These are phyloP conservation scores for Herpetomonas samuelpessoai DNA, from an alignment of 208 protist species.

Conservation along the genomic window DNA sequence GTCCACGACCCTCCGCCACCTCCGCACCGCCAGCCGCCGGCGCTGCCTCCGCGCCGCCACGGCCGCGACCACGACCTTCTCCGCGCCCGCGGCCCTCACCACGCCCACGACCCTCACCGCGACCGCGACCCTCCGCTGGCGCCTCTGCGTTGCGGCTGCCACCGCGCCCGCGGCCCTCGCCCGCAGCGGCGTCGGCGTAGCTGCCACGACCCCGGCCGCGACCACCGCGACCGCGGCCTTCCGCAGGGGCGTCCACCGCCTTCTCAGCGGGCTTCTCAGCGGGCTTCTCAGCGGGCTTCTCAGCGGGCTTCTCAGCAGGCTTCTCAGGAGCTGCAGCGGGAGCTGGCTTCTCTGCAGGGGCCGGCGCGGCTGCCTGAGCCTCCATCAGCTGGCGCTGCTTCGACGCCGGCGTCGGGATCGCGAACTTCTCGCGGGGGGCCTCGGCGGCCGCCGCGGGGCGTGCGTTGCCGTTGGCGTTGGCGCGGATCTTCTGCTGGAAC, in stretches of 20 bases:
- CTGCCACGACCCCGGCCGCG: slow-evolving; percentile 11
- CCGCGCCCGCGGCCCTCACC: slow-evolving; percentile 16
- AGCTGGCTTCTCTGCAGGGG: slow-evolving; percentile 9
- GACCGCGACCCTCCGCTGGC: slow-evolving; percentile 17
- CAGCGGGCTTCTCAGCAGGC: not conserved
- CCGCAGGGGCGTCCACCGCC: not conserved
- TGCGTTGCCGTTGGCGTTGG: slow-evolving; percentile 6
- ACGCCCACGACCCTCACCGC: slow-evolving; percentile 19
- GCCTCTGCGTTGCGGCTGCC: not conserved
- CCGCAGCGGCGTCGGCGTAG: too few species aligned
- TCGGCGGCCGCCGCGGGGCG: slow-evolving; percentile 2
- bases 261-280: not conserved
- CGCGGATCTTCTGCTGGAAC: slow-evolving; percentile 29
- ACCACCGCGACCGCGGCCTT: slow-evolving; percentile 14
- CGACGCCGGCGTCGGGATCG: slow-evolving; percentile 17
- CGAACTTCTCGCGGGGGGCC: slow-evolving; percentile 12
- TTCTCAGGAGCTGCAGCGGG: slow-evolving; percentile 3
- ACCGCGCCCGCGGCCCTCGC: not conserved
- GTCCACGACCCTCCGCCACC: slow-evolving; percentile 2
- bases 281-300: not conserved
- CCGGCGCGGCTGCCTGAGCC: too few species aligned
- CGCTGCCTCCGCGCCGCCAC: not conserved
- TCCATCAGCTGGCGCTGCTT: slow-evolving; percentile 14
- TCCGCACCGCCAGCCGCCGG: slow-evolving; percentile 5
- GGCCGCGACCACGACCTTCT: not conserved